phyloP scores from a whole-genome alignment of 352 stramenopile genomes.

The Aphanomyces invadans region DNA sequence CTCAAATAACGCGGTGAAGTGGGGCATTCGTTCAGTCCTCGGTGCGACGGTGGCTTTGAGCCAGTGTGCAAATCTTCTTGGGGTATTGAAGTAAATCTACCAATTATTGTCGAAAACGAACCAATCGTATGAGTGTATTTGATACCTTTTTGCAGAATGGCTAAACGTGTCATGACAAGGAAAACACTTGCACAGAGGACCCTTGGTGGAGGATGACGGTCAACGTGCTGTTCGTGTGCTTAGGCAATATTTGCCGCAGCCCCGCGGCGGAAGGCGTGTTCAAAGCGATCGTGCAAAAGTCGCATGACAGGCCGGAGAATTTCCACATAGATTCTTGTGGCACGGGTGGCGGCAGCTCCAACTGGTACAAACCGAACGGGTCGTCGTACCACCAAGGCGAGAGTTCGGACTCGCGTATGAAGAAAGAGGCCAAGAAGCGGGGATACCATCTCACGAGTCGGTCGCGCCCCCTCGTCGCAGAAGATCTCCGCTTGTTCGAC shows the following conservation, averaged over 20 bases:
- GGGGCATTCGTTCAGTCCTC: no score
- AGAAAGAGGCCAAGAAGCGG: slow-evolving; percentile 72
- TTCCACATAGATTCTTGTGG: slow-evolving; percentile 80
- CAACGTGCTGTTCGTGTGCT: slow-evolving; percentile 83
- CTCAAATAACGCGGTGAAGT: not conserved
- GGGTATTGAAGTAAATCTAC: no score
- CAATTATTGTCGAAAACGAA: not conserved
- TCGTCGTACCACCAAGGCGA: slow-evolving; percentile 86
- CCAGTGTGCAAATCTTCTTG: no score
- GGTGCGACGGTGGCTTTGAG: no score
- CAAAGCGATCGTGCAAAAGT: slow-evolving; percentile 55
- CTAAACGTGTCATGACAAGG: no score
- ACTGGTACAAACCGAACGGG: slow-evolving; percentile 69
- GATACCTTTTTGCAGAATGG: no score
- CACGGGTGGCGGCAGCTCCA: slow-evolving; percentile 68
- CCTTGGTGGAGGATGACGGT: not conserved
- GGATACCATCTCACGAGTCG: slow-evolving; percentile 72
- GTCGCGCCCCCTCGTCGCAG: slow-evolving; percentile 55
- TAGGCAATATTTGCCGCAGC: slow-evolving; percentile 87
- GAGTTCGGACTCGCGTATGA: slow-evolving; percentile 73
- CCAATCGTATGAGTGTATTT: no score
- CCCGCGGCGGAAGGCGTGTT: slow-evolving; percentile 76
- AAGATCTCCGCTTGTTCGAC: slow-evolving; percentile 78
- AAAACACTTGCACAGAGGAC: no score
- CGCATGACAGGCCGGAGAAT: not conserved